Percentiles rank a stretch among this genome's conserved stretches.
Conservation (phyloP, 129 eudicot genomes). For the Flaveria brownii region DNA sequence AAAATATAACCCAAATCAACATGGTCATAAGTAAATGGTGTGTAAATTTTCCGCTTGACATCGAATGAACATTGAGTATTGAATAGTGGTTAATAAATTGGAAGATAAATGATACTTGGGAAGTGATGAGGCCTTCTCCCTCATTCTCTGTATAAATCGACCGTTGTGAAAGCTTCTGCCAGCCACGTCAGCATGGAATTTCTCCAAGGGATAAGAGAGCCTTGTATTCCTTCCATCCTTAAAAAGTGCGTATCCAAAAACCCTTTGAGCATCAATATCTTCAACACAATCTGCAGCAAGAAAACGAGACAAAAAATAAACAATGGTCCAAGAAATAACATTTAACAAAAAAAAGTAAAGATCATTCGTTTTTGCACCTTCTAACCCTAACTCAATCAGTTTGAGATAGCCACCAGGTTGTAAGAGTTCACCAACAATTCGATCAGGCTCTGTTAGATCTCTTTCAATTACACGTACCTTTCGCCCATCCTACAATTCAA, state of each 20-base stretch:
- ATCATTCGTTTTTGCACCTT: background rate
- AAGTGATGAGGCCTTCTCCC: constrained; percentile 75
- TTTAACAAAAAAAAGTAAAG: no score
- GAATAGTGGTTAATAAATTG: no score
- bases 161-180: constrained; percentile 91
- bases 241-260: constrained; percentile 80
- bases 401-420: constrained; percentile 74
- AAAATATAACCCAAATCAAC: no score
- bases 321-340: no score
- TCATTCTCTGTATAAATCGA: constrained; percentile 73
- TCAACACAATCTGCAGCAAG: constrained; percentile 64
- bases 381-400: constrained; percentile 59
- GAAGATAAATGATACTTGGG: constrained; percentile 51
- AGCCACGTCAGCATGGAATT: constrained; percentile 67
- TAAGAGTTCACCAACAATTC: constrained; percentile 77
- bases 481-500: no score
- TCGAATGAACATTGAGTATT: no score
- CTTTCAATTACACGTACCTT: constrained; percentile 49
- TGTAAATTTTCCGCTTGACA: no score
- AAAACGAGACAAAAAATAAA: background rate
- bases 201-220: constrained; percentile 74
- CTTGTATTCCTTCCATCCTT: constrained; percentile 68
- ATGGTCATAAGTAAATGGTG: no score
- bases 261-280: constrained; percentile 76
- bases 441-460: constrained; percentile 67